A percentile compares a stretch with the other conserved stretches of the same genome.
Conservation (phyloP, 2,329 filamentous ascomycete species). For the Botrytis byssoidea region DNA sequence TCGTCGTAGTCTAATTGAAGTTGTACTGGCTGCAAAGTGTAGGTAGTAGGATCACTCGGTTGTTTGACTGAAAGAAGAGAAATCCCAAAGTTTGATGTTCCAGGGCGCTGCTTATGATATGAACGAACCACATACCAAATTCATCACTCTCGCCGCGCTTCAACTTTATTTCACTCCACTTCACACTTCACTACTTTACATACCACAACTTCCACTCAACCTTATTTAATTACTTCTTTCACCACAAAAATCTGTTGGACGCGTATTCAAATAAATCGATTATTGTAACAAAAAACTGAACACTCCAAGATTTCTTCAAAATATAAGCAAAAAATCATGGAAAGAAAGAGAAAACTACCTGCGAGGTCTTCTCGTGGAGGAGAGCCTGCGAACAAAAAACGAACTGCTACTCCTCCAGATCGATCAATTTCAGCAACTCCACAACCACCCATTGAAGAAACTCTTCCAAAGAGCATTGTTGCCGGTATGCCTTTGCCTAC, state of each 20-base stretch:
- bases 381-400: slow-evolving; percentile 60
- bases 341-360: slow-evolving; percentile 65
- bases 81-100: background rate
- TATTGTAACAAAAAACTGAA: background rate
- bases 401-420: slow-evolving; percentile 55
- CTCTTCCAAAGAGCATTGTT: slow-evolving; percentile 61
- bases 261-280: background rate
- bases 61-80: background rate
- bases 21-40: background rate
- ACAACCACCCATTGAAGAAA: slow-evolving; percentile 40
- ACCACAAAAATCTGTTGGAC: background rate
- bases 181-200: background rate
- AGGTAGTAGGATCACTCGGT: background rate
- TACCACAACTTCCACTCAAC: background rate
- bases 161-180: background rate
- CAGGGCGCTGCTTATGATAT: background rate
- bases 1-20: background rate
- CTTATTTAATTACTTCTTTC: background rate
- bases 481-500: slow-evolving; percentile 69
- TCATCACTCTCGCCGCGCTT: background rate
- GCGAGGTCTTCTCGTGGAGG: slow-evolving; percentile 57
- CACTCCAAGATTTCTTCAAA: background rate
- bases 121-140: background rate
- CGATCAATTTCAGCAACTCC: slow-evolving; percentile 43
- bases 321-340: slow-evolving; percentile 46